Base-by-base conservation (phyloP, 176 grass and related monocot genomes). In the bread wheat (Triticum aestivum) region DNA sequence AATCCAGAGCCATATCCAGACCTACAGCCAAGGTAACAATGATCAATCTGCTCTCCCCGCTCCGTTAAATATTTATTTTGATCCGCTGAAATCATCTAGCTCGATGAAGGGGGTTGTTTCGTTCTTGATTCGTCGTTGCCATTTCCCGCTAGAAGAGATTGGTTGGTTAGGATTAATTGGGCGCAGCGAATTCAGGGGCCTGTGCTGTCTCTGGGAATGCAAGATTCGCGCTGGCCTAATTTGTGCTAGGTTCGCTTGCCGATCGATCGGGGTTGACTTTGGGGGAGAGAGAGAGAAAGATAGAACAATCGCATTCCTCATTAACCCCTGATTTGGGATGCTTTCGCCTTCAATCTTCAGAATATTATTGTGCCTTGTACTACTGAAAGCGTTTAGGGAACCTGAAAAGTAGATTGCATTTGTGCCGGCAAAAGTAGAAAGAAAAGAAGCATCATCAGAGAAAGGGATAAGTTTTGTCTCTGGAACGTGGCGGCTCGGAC, bases 211-310 rank as follows among this genome's bases (percentile, higher is more conserved):
- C 11, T 18, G 15, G n/a, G 49, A 82, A 69, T 63, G 39, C 37
- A 61, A 38, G 52, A 39, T 80, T 66, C 76, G 3, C 73, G 23
- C 30, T 41, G 2, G n/a, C 49, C 74, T 44, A 64, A 18, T 20
- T 65, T 72, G n/a, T 51, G 17, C 11, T n/a, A 81, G 63, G 41
- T 10, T 83, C 18, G 1, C 8, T 79, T 34, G 14, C 32, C 33
- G 42, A 64, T 65, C 26, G 26, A 15, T 51, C 49, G 15, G 73
- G 65, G 67, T 83, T 87, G 89, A 87, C 84, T 73, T 79, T 75
- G 11, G 1, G 58, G 3, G 45, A 26, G 73, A 42, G 52, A 12
- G 23, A 30, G 61, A 23, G 0, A 11, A 66, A 75, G 63, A 80
- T 2, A 39, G 65, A 49, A 10, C 29, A 63, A 20, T 79, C 11